Base-by-base conservation (phyloP, 768 basidiomycete genomes). In the Dioszegia crocea region DNA sequence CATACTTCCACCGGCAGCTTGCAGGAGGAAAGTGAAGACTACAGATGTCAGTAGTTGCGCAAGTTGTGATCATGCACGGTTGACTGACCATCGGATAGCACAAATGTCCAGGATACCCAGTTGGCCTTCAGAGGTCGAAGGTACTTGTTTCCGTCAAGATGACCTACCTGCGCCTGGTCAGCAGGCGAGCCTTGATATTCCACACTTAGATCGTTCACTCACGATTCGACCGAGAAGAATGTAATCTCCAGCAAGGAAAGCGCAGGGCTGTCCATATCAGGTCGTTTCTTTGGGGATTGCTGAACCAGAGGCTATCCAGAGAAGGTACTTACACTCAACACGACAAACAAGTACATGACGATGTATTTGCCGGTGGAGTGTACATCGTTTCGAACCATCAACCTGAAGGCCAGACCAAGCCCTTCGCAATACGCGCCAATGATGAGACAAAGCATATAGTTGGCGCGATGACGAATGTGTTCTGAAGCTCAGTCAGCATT, bases 221-320 rank as follows among this genome's bases (percentile, higher is more conserved):
- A 53, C 51, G 39, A 77, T 47, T 27, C 73, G 54, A 5, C 76
- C 76, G 24, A 77, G 66, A 0, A 77, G 61, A 54, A 76, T 77
- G 47, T 76, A 77, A 52, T 77, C 68, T 26, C 65, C 74, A 24
- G 76, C 76, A 8, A 77, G 49, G 64, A 77, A 76, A 2, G 76
- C 74, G 30, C 76, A 77, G 16, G 76, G 76, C 65, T 70, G 46
- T 5, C 38, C 3, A 36, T 6, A 38, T 51, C 49, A 51, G 33
- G 3, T 6, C 9, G 21, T 6, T 45, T 24, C 21, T n/a, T n/a
- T n/a, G n/a, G n/a, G n/a, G n/a, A n/a, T n/a, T n/a, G n/a, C n/a
- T n/a, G n/a, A n/a, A n/a, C n/a, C n/a, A n/a, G n/a, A n/a, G n/a
- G n/a, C n/a, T n/a, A n/a, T n/a, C n/a, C n/a, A n/a, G n/a, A n/a